phyloP scores from a whole-genome alignment of 345 rosid genomes.

The Syzygium aromaticum region DNA sequence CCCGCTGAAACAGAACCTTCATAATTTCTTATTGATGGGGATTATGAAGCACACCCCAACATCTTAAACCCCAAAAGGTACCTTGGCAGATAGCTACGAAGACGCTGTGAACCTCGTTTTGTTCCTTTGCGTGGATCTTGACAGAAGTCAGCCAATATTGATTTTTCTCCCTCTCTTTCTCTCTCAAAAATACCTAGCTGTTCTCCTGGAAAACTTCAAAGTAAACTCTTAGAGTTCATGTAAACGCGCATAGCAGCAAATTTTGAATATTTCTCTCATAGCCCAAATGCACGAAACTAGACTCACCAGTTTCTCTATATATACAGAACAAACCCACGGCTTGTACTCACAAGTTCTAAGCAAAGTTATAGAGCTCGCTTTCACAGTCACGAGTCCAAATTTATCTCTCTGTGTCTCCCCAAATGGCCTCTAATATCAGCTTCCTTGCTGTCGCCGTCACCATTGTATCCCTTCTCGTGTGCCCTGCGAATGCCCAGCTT shows the following conservation, averaged over 20 bases:
- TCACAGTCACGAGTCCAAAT: background rate
- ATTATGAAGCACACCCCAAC: too few relatives aligned
- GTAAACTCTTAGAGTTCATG: too few relatives aligned
- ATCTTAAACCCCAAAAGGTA: too few relatives aligned
- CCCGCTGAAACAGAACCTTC: too few relatives aligned
- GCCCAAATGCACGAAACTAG: background rate
- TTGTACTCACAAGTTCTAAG: background rate
- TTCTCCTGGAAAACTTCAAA: too few relatives aligned
- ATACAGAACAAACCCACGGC: background rate
- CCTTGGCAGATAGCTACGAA: too few relatives aligned
- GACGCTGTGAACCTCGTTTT: too few relatives aligned
- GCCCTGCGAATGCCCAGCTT: conserved; percentile 22
- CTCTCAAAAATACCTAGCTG: too few relatives aligned
- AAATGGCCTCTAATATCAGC: background rate
- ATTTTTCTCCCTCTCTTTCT: too few relatives aligned
- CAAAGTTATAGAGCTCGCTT: background rate
- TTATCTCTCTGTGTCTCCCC: background rate
- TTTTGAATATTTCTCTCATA: background rate
- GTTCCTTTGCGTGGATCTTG: too few relatives aligned
- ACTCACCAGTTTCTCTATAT: background rate
- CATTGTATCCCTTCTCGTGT: background rate
- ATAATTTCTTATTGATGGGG: too few relatives aligned
- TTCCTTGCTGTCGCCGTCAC: background rate
- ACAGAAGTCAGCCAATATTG: too few relatives aligned
- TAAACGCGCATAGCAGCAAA: background rate